Conservation (phyloP, 208 protist genomes). For the Vickermania ingenoplastis region DNA sequence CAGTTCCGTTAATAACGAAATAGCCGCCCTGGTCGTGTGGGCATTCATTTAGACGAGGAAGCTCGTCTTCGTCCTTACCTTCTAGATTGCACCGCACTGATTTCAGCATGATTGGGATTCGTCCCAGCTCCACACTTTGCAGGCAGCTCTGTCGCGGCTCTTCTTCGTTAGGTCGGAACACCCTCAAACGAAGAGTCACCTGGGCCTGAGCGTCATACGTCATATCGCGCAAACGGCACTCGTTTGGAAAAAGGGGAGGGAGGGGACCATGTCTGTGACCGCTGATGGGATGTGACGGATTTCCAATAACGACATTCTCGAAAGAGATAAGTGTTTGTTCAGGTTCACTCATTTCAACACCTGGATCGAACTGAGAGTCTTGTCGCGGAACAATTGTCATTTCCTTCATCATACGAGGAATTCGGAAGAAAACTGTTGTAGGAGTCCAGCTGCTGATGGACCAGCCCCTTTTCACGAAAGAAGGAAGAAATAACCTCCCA, state of each 20-base stretch:
- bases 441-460: slow-evolving; percentile 98
- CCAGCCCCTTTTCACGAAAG: slow-evolving; percentile 96
- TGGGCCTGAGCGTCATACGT: slow-evolving; percentile 15
- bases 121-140: slow-evolving; percentile 47
- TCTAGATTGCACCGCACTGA: slow-evolving; percentile 86
- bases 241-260: slow-evolving; percentile 46
- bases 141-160: slow-evolving; percentile 13
- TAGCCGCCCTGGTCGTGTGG: slow-evolving; percentile 95
- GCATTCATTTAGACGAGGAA: slow-evolving; percentile 88
- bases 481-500: slow-evolving; percentile 97
- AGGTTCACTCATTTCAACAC: slow-evolving; percentile 30
- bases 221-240: background rate
- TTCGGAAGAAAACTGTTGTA: slow-evolving; percentile 96
- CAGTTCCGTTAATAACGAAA: slow-evolving; percentile 97
- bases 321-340: slow-evolving; percentile 65
- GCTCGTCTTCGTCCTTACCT: slow-evolving; percentile 43
- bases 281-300: slow-evolving; percentile 57
- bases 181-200: slow-evolving; percentile 34
- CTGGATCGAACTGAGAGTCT: slow-evolving; percentile 76
- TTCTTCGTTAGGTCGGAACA: slow-evolving; percentile 21
- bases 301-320: slow-evolving; percentile 75
- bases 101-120: slow-evolving; percentile 95
- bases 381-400: slow-evolving; percentile 62
- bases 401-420: slow-evolving; percentile 68
- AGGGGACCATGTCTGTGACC: slow-evolving; percentile 42